Evolutionary conservation across 2,329 filamentous ascomycete species (phyloP).

Genomic region (Phaeosphaeriaceae sp.): DNA sequence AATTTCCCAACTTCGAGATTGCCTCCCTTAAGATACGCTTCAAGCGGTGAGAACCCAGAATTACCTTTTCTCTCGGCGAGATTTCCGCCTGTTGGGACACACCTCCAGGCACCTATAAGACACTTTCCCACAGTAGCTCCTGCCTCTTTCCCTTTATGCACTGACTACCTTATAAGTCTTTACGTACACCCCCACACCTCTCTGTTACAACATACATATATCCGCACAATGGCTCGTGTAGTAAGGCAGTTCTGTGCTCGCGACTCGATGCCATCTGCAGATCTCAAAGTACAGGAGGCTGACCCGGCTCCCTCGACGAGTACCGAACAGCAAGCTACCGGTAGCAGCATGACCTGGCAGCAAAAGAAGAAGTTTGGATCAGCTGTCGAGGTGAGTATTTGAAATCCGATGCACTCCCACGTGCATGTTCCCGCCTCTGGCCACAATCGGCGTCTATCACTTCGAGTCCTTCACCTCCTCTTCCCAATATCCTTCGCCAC

Average conservation of each 20-base stretch:
- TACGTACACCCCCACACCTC: neutral
- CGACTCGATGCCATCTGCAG: neutral
- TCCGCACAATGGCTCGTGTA: neutral
- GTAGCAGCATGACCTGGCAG: conserved; percentile 23
- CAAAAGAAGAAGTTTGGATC: conserved; percentile 19
- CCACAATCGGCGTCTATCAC: neutral
- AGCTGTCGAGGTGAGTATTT: neutral
- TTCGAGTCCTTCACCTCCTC: neutral
- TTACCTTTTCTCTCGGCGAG: neutral
- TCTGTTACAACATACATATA: neutral
- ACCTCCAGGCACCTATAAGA: neutral
- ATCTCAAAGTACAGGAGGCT: neutral
- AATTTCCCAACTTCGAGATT: neutral
- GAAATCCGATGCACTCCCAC: neutral
- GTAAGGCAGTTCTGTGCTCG: neutral
- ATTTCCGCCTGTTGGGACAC: neutral
- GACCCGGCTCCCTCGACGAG: neutral
- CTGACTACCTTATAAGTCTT: neutral
- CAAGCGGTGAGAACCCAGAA: neutral
- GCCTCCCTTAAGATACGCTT: neutral
- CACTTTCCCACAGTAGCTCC: neutral
- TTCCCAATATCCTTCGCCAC: neutral
- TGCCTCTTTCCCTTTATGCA: neutral
- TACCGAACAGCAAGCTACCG: neutral
- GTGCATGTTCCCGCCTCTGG: too few species aligned